Percentiles rank a stretch among this genome's conserved stretches.
These are phyloP conservation scores for Micractinium sp. DNA, from an alignment of 139 green algal species.

Conservation along the genomic window DNA sequence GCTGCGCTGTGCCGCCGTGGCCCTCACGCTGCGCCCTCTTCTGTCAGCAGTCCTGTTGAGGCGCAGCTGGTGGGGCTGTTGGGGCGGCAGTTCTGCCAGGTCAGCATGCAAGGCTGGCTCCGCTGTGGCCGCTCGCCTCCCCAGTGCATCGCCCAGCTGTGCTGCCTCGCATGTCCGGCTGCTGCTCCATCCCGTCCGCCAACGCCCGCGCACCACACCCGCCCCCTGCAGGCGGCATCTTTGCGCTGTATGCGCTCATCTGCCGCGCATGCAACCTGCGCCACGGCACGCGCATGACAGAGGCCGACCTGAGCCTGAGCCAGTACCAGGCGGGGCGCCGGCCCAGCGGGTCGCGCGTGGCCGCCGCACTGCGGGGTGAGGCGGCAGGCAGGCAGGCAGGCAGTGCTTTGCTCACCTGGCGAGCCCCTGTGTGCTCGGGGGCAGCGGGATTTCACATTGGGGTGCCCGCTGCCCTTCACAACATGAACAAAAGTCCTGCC, in stretches of 20 bases:
- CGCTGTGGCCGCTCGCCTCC: background rate
- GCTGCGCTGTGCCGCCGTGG: background rate
- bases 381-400: background rate
- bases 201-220: background rate
- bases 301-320: constrained; percentile 18
- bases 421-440: too few relatives aligned
- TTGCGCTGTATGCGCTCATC: constrained; percentile 78
- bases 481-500: too few relatives aligned
- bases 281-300: background rate
- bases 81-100: background rate
- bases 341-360: background rate
- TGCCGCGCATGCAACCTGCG: constrained; percentile 32
- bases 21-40: background rate
- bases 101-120: too few relatives aligned
- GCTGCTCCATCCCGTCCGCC: background rate
- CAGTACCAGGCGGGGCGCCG: constrained; percentile 1
- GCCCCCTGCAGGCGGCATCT: constrained; percentile 67
- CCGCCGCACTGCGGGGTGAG: background rate
- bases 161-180: too few relatives aligned
- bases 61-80: background rate
- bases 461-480: too few relatives aligned
- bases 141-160: too few relatives aligned
- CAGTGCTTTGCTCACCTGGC: background rate
- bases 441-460: too few relatives aligned
- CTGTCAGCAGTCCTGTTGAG: background rate